Conservation (phyloP, 257 asterid genomes). For the Linaria vulgaris region DNA sequence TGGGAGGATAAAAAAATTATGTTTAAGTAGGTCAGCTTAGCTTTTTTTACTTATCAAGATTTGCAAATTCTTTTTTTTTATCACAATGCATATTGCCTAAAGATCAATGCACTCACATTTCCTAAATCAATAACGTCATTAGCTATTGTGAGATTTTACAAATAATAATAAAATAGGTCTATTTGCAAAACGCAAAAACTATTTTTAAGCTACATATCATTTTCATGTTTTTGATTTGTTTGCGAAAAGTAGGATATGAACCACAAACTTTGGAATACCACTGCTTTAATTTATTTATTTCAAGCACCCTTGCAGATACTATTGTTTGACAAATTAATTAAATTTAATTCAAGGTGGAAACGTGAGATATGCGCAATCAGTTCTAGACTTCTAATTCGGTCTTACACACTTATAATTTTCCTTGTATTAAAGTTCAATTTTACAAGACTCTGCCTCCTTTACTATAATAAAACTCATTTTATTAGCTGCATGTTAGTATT, state of each 20-base stretch:
- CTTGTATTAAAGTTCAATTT: no score
- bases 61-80: conserved; percentile 26
- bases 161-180: neutral
- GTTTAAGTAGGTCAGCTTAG: conserved; percentile 46
- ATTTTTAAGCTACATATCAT: neutral
- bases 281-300: conserved; percentile 6
- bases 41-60: conserved; percentile 29
- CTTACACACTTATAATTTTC: no score
- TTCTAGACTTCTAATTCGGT: neutral
- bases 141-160: conserved; percentile 7
- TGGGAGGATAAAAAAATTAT: conserved; percentile 26
- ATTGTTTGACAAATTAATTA: neutral
- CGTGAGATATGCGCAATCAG: neutral
- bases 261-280: conserved; percentile 32
- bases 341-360: neutral
- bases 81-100: conserved; percentile 33
- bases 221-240: conserved; percentile 18
- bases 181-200: neutral
- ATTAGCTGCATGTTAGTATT: no score
- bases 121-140: conserved; percentile 37
- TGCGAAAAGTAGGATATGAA: conserved; percentile 25
- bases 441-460: no score
- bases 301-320: neutral
- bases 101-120: conserved; percentile 25
- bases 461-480: no score